A percentile compares a stretch with the other conserved stretches of the same genome.
These are phyloP conservation scores for Medicago arabica DNA, from an alignment of 306 rosid genomes.

Conservation along the genomic window DNA sequence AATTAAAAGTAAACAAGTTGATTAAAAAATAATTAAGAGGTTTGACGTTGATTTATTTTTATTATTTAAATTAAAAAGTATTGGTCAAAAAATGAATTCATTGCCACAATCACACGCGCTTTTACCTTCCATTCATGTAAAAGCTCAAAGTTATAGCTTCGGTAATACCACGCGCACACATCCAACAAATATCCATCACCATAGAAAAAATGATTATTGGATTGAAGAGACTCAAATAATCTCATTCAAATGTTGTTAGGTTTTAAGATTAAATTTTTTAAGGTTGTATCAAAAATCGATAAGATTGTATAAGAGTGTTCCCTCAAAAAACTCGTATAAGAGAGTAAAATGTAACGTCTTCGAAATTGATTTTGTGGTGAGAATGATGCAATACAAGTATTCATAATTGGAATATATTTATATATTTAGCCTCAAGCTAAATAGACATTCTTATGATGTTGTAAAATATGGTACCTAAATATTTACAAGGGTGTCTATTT, in stretches of 20 bases:
- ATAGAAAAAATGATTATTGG: neutral
- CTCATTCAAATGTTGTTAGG: neutral
- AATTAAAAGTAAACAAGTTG: neutral
- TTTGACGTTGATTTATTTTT: neutral
- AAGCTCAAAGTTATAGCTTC: neutral
- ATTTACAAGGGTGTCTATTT: too few relatives aligned
- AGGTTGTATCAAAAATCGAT: neutral
- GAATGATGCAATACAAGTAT: too few relatives aligned
- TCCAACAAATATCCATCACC: neutral
- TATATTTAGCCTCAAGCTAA: too few relatives aligned
- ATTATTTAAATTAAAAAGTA: neutral
- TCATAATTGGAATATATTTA: too few relatives aligned
- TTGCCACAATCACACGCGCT: neutral
- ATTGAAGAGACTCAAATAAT: neutral
- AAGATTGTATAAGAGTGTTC: neutral
- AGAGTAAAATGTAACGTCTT: too few relatives aligned
- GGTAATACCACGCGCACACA: neutral
- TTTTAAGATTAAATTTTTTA: neutral
- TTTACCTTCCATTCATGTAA: neutral
- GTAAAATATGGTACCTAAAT: too few relatives aligned
- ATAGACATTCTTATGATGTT: too few relatives aligned
- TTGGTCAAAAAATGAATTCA: neutral
- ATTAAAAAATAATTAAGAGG: neutral
- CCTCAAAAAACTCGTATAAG: too few relatives aligned
- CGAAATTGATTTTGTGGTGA: too few relatives aligned